A percentile compares a stretch with the other conserved stretches of the same genome.
phyloP scores from a whole-genome alignment of 202 grass and related monocot genomes.

The Tripidium arundinaceum region DNA sequence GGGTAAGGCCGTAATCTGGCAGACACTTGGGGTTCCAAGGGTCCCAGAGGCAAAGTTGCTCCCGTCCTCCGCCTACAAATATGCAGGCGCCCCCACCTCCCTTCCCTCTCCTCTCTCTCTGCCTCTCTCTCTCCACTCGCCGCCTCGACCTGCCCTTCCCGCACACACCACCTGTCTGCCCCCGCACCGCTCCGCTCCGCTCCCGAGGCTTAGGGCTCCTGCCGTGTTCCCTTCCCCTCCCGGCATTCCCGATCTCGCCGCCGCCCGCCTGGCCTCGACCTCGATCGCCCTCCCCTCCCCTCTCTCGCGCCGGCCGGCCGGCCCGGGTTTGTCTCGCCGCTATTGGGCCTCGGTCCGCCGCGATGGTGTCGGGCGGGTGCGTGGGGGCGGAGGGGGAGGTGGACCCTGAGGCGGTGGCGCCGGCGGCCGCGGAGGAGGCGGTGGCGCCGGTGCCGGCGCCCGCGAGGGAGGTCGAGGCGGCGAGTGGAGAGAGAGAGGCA shows the following conservation, averaged over 20 bases:
- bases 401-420: neutral
- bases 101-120: neutral
- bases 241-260: conserved; percentile 48
- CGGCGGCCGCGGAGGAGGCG: neutral
- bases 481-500: conserved; percentile 21
- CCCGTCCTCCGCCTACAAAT: conserved; percentile 52
- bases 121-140: conserved; percentile 19
- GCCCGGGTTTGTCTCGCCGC: neutral
- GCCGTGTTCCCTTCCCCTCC: neutral
- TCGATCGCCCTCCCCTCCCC: neutral
- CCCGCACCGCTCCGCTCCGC: neutral
- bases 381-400: conserved; percentile 26
- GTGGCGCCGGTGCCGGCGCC: neutral
- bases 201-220: conserved; percentile 32
- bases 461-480: conserved; percentile 22
- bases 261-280: neutral
- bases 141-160: conserved; percentile 22
- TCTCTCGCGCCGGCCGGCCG: neutral
- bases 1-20: no score
- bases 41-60: conserved; percentile 39
- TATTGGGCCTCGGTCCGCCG: neutral
- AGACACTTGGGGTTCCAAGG: neutral
- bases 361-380: conserved; percentile 52
- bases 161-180: conserved; percentile 39
- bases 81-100: conserved; percentile 30